A percentile compares a stretch with the other conserved stretches of the same genome.
These are phyloP conservation scores for Daldinia decipiens DNA, from an alignment of 495 filamentous ascomycete genomes.

Conservation along the genomic window DNA sequence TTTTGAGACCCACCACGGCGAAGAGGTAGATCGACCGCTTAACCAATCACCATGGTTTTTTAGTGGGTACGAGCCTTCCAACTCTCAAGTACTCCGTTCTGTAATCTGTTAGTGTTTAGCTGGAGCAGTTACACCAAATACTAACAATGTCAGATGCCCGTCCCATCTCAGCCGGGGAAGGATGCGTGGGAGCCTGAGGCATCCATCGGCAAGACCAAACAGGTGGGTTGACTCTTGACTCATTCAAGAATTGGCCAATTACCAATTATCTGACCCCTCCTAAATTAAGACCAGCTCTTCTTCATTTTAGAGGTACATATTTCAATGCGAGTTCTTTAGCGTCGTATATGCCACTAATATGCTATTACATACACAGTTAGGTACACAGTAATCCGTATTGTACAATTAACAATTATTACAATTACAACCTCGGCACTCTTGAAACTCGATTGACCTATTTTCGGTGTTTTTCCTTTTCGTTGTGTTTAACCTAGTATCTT, in stretches of 20 bases:
- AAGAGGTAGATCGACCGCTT: constrained; percentile 21
- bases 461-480: neutral
- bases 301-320: constrained; percentile 1
- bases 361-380: neutral
- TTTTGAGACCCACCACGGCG: constrained; percentile 39
- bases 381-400: no score
- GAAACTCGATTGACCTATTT: no score
- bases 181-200: constrained; percentile 34
- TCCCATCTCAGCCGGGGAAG: constrained; percentile 15
- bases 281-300: neutral
- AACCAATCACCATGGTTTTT: constrained; percentile 21
- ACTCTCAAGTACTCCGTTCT: constrained; percentile 17
- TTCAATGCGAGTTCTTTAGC: neutral
- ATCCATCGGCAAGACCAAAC: constrained; percentile 43
- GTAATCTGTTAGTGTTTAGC: constrained; percentile 21
- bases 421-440: neutral
- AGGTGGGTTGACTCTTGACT: constrained; percentile 40
- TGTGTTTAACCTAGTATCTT: neutral
- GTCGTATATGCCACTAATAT: neutral
- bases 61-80: constrained; percentile 4
- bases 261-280: constrained; percentile 2
- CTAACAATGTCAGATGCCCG: constrained; percentile 20
- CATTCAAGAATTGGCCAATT: constrained; percentile 40
- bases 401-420: neutral
- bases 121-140: neutral